Base-by-base conservation (phyloP, 176 grass and related monocot genomes). In the Zoysia pacifica region DNA sequence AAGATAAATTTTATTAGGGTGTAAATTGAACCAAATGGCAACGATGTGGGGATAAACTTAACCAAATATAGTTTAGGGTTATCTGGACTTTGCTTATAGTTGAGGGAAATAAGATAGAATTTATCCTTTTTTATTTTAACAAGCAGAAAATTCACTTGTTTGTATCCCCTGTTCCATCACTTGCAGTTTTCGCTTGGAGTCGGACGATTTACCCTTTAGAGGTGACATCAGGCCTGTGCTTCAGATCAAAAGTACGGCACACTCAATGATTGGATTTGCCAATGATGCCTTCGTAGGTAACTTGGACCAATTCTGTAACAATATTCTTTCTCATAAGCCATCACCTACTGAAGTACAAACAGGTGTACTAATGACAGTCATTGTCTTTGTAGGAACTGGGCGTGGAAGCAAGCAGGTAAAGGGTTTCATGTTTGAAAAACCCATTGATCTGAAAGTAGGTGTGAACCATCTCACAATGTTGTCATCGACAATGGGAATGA, bases 201-300 rank as follows among this genome's bases (percentile, higher is more conserved):
- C 73, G 1, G 90, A 90, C 0, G 95, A 97, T 82, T 87, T 97
- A 63, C 92, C 95, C n/a, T 89, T 94, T 79, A 92, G 95, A 67
- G 55, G 36, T 36, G 92, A 97, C 61, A 94, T 97, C 77, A 82
- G 86, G 35, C 92, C 95, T 63, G 95, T 97, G 77, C 47, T 93
- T 90, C 83, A 83, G 62, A 40, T 97, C 65, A 82, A 82, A 73
- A 92, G 82, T 62, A 80, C 64, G 51, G 75, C 85, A 14, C 91
- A 97, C 72, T 84, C 86, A 37, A 59, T 97, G 79, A 86, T 86
- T 72, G 85, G 79, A 84, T 97, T 93, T 86, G 82, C 85, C 37
- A 97, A 97, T 28, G 83, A 86, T 49, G 47, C 63, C 49, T 88
- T 82, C 72, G 76, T 85, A 77, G 93, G 95, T 97, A 90, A 83